phyloP scores from a whole-genome alignment of 179 eudicot genomes.

The Gypsophila paniculata region DNA sequence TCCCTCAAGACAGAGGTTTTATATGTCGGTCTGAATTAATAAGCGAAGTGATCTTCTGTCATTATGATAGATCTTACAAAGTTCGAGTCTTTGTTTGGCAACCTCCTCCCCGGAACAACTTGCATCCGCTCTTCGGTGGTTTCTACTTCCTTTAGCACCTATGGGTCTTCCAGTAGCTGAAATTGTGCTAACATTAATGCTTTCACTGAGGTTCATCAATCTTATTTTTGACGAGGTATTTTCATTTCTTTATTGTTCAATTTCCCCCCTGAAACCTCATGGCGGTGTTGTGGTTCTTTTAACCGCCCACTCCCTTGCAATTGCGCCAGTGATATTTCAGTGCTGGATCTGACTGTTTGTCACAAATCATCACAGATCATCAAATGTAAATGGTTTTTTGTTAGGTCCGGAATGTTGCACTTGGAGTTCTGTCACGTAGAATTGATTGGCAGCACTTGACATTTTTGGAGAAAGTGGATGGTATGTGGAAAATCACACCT shows the following conservation, averaged over 20 bases:
- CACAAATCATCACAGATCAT: conserved; percentile 7
- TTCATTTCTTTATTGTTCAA: conserved; percentile 13
- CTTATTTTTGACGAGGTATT: conserved; percentile 98
- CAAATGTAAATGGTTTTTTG: conserved; percentile 19
- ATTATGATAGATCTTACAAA: conserved; percentile 83
- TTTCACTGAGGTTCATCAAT: conserved; percentile 85
- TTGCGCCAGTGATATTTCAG: too few relatives aligned
- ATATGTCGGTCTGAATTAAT: neutral
- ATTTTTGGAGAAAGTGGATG: conserved; percentile 67
- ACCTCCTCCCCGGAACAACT: conserved; percentile 89
- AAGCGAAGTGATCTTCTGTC: conserved; percentile 20
- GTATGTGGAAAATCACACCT: conserved; percentile 34
- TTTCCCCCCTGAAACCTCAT: neutral
- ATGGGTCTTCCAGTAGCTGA: conserved; percentile 85
- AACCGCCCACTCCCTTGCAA: too few relatives aligned
- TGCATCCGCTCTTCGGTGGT: conserved; percentile 83
- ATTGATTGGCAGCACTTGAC: conserved; percentile 74
- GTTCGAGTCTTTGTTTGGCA: conserved; percentile 85
- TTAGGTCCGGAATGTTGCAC: conserved; percentile 88
- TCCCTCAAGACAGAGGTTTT: too few relatives aligned
- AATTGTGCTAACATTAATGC: conserved; percentile 73
- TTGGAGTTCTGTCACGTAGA: conserved; percentile 84
- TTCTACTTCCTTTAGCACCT: conserved; percentile 63
- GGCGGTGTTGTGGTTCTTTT: too few relatives aligned
- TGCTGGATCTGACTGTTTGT: neutral